A percentile compares a stretch with the other conserved stretches of the same genome.
Conservation (phyloP, 495 filamentous ascomycete species). For the Xylaria scruposa region DNA sequence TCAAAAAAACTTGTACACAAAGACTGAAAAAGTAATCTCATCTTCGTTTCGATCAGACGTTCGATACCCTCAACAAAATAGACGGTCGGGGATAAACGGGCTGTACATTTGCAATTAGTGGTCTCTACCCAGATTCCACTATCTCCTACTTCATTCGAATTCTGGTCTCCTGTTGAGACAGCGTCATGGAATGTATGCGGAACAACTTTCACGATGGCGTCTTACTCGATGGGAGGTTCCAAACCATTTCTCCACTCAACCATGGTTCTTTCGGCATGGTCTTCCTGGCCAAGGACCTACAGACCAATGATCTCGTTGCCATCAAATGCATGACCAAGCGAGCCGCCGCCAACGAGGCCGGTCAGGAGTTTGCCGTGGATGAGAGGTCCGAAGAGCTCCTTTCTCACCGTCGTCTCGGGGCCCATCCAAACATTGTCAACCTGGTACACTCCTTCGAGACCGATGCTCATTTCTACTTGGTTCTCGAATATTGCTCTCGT, state of each 20-base stretch:
- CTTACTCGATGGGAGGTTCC: slow-evolving; percentile 83
- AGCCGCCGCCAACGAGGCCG: slow-evolving; percentile 58
- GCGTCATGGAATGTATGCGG: slow-evolving; percentile 79
- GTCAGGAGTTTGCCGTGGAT: slow-evolving; percentile 68
- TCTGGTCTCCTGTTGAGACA: slow-evolving; percentile 40
- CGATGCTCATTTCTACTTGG: slow-evolving; percentile 84
- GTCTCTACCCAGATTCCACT: slow-evolving; percentile 30
- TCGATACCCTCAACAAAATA: slow-evolving; percentile 44
- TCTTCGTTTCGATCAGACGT: slow-evolving; percentile 38
- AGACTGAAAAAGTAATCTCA: slow-evolving; percentile 47
- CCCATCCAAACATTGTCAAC: slow-evolving; percentile 93
- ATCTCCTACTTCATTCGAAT: slow-evolving; percentile 31
- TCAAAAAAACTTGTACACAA: slow-evolving; percentile 52
- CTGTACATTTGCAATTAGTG: slow-evolving; percentile 41
- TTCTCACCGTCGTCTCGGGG: slow-evolving; percentile 77
- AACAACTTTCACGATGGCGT: slow-evolving; percentile 74
- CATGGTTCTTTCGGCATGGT: slow-evolving; percentile 99
- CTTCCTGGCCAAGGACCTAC: slow-evolving; percentile 82
- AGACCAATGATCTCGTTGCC: slow-evolving; percentile 79
- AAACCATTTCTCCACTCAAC: slow-evolving; percentile 91
- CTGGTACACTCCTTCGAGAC: slow-evolving; percentile 92
- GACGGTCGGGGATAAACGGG: slow-evolving; percentile 41
- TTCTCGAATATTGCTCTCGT: slow-evolving; percentile 94
- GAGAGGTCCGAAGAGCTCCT: slow-evolving; percentile 87
- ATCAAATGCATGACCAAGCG: slow-evolving; percentile 94